phyloP scores from a whole-genome alignment of 2,329 filamentous ascomycete genomes.

The Ophiocordyceps camponoti-rufipedis region DNA sequence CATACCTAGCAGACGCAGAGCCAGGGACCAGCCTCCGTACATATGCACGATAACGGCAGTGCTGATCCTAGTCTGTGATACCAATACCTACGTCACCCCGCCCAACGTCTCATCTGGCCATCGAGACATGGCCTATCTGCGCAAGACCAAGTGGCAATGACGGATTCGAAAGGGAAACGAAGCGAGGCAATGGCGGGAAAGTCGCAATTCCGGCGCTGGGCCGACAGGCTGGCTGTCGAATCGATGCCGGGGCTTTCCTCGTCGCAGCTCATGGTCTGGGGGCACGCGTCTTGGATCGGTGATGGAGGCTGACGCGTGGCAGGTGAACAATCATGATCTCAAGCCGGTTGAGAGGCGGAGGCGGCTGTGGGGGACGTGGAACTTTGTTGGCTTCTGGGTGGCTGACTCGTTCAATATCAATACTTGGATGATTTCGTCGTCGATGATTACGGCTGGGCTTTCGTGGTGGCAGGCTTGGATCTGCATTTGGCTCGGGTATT shows the following conservation, averaged over 20 bases:
- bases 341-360: slow-evolving; percentile 64
- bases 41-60: too few species aligned
- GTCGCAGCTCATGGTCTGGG: slow-evolving; percentile 54
- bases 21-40: too few species aligned
- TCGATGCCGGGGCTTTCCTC: slow-evolving; percentile 59
- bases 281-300: neutral
- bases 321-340: slow-evolving; percentile 68
- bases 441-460: slow-evolving; percentile 59
- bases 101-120: too few species aligned
- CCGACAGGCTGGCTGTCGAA: slow-evolving; percentile 50
- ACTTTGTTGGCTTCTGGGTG: slow-evolving; percentile 80
- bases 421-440: slow-evolving; percentile 84
- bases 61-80: too few species aligned
- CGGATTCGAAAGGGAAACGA: neutral
- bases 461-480: slow-evolving; percentile 88
- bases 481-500: slow-evolving; percentile 78
- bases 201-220: slow-evolving; percentile 22
- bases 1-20: too few species aligned
- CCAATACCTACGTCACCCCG: too few species aligned
- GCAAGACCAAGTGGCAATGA: too few species aligned
- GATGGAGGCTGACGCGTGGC: neutral
- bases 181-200: slow-evolving; percentile 10
- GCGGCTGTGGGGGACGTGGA: slow-evolving; percentile 71
- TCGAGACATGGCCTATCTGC: too few species aligned
- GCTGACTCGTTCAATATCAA: slow-evolving; percentile 79